Evolutionary conservation across 768 basidiomycete species (phyloP), one percentile per base, ranked within the genome.

Genomic region (Macrolepiota fuliginosa): DNA sequence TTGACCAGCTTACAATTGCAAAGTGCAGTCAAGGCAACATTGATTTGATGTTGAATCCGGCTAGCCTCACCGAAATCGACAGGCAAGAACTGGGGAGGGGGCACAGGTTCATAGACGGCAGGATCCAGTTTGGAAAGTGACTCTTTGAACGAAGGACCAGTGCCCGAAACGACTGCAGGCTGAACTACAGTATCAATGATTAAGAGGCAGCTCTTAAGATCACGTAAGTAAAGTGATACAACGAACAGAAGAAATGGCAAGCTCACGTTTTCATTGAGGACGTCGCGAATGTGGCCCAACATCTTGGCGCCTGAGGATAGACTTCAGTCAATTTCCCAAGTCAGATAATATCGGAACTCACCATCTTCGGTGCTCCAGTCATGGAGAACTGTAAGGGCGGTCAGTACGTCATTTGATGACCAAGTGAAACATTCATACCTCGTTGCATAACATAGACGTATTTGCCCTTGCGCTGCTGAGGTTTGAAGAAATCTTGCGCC

Each of bases 391-490:
- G 12, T 22, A 12, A 49, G 13, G 13, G 7, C 13, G 25, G 47
- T 24, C 13, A 49, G 22, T 49, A 12, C 9, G 7, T 15, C 11
- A 24, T 49, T 25, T 6, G 22, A 24, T 27, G 47, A 7, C 19
- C 0, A 4, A 15, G 47, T 22, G 17, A n/a, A 63, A 32, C 7
- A 32, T 32, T 7, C 64, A 13, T 58, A 74, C 74, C 74, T 69
- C 73, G 71, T 61, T 75, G 76, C 69, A 76, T 73, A 36, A 75
- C 74, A 52, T 73, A 77, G 51, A 77, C 67, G 63, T 76, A 75
- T 64, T 74, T 76, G 9, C 75, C 75, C 46, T 73, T 76, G 37
- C 75, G 73, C 62, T 75, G 70, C 49, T 78, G 76, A n/a, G 77
- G 75, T 47, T 69, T 71, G 68, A 77, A 78, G 65, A 77, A 74